phyloP scores from a whole-genome alignment of 2,329 filamentous ascomycete genomes.

The Coniochaeta sp. region DNA sequence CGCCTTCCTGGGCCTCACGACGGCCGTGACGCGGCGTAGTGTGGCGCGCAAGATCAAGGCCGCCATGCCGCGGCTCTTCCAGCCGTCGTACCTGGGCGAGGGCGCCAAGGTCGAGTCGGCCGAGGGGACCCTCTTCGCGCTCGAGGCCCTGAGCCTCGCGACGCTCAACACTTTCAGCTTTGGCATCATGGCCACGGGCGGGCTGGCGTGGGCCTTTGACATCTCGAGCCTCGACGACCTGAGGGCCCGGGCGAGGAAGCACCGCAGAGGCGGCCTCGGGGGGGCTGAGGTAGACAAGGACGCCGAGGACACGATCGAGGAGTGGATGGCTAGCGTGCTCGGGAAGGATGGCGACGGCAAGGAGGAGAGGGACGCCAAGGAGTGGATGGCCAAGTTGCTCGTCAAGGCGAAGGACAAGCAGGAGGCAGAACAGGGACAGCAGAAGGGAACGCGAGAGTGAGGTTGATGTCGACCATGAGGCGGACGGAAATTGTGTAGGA shows the following conservation, averaged over 20 bases:
- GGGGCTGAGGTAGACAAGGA: slow-evolving; percentile 37
- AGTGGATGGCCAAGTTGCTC: neutral
- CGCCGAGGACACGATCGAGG: slow-evolving; percentile 54
- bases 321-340: slow-evolving; percentile 54
- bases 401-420: neutral
- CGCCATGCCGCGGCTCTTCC: slow-evolving; percentile 65
- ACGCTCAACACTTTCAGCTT: slow-evolving; percentile 79
- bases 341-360: slow-evolving; percentile 37
- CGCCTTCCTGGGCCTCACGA: slow-evolving; percentile 66
- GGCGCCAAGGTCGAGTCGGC: slow-evolving; percentile 34
- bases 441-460: neutral
- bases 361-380: slow-evolving; percentile 2
- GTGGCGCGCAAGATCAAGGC: slow-evolving; percentile 55
- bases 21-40: slow-evolving; percentile 64
- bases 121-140: slow-evolving; percentile 64
- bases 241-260: slow-evolving; percentile 39
- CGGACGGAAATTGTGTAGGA: neutral
- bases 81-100: slow-evolving; percentile 42
- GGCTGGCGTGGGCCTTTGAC: slow-evolving; percentile 69
- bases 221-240: slow-evolving; percentile 64
- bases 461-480: neutral
- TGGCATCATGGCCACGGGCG: slow-evolving; percentile 67
- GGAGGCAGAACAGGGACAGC: neutral
- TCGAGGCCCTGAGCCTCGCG: slow-evolving; percentile 77
- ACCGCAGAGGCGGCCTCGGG: slow-evolving; percentile 23